Conservation (phyloP, 345 rosid species). For the Erodium maritimum region DNA sequence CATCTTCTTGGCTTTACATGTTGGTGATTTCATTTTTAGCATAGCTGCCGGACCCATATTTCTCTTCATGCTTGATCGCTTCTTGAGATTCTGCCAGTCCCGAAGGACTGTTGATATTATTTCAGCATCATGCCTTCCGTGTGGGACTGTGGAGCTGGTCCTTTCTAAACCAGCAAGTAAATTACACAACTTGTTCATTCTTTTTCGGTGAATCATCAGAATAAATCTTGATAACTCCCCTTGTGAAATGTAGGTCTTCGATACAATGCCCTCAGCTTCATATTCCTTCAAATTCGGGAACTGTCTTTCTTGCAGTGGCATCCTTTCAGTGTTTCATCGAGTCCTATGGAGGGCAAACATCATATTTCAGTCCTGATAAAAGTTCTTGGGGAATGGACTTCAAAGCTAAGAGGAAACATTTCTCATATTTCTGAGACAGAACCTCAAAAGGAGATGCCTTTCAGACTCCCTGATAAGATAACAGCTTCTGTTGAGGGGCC, state of each 20-base stretch:
- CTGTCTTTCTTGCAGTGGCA: slow-evolving; percentile 43
- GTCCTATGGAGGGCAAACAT: slow-evolving; percentile 30
- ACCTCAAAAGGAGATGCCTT: slow-evolving; percentile 10
- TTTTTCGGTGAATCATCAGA: too few species aligned
- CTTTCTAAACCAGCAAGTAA: slow-evolving; percentile 73
- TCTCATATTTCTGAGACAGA: too few species aligned
- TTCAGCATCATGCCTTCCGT: slow-evolving; percentile 67
- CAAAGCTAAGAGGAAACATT: slow-evolving; percentile 10
- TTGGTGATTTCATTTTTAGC: slow-evolving; percentile 62
- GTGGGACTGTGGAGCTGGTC: slow-evolving; percentile 67
- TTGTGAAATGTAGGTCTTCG: slow-evolving; percentile 28
- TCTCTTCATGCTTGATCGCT: slow-evolving; percentile 78
- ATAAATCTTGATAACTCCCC: too few species aligned
- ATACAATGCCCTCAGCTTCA: slow-evolving; percentile 46
- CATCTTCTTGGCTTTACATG: slow-evolving; percentile 71
- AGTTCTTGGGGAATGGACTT: slow-evolving; percentile 37
- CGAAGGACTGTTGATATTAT: slow-evolving; percentile 52
- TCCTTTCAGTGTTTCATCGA: slow-evolving; percentile 43
- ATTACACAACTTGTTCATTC: not conserved
- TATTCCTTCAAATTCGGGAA: slow-evolving; percentile 30
- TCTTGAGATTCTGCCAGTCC: slow-evolving; percentile 83
- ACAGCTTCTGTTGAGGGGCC: slow-evolving; percentile 89
- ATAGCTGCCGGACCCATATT: slow-evolving; percentile 73
- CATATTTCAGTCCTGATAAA: slow-evolving; percentile 32
- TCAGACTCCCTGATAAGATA: slow-evolving; percentile 16